These are phyloP conservation scores for Polysphondylium violaceum DNA, from an alignment of 78 protist genomes.

Conservation along the genomic window DNA sequence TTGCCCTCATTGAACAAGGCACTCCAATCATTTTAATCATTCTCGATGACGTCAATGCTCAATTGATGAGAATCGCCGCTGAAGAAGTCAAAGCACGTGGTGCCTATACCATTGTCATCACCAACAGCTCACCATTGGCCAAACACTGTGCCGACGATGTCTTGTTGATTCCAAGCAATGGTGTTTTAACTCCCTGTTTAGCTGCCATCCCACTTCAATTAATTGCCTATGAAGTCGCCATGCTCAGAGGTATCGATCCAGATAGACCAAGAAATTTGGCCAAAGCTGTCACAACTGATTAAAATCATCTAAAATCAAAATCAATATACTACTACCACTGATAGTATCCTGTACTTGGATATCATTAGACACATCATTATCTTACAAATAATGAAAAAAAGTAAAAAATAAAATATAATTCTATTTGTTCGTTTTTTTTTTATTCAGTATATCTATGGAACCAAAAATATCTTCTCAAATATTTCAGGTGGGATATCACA, in stretches of 20 bases:
- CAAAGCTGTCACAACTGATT: conserved; percentile 95
- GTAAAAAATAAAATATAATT: too few relatives aligned
- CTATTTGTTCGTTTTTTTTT: too few relatives aligned
- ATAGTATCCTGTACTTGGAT: too few relatives aligned
- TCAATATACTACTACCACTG: too few relatives aligned
- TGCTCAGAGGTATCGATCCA: conserved; percentile 83
- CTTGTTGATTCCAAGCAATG: conserved; percentile 72
- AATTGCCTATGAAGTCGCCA: conserved; percentile 94
- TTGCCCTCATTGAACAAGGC: conserved; percentile 94
- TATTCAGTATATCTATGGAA: too few relatives aligned
- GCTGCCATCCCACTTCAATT: conserved; percentile 95
- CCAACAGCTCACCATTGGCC: conserved; percentile 41
- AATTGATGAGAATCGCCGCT: conserved; percentile 73
- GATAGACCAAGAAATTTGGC: conserved; percentile 99
- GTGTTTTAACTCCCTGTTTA: conserved; percentile 81
- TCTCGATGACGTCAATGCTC: conserved; percentile 65
- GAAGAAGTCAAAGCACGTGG: conserved; percentile 84
- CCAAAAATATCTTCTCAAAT: too few relatives aligned
- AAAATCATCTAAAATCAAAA: neutral
- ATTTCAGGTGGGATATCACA: too few relatives aligned
- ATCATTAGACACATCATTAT: too few relatives aligned
- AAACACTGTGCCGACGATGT: conserved; percentile 66
- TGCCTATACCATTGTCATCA: conserved; percentile 77
- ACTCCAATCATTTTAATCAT: conserved; percentile 90
- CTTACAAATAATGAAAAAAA: too few relatives aligned